These are phyloP conservation scores for Thermochaetoides thermophila DNA, from an alignment of 495 filamentous ascomycete species.

Conservation along the genomic window DNA sequence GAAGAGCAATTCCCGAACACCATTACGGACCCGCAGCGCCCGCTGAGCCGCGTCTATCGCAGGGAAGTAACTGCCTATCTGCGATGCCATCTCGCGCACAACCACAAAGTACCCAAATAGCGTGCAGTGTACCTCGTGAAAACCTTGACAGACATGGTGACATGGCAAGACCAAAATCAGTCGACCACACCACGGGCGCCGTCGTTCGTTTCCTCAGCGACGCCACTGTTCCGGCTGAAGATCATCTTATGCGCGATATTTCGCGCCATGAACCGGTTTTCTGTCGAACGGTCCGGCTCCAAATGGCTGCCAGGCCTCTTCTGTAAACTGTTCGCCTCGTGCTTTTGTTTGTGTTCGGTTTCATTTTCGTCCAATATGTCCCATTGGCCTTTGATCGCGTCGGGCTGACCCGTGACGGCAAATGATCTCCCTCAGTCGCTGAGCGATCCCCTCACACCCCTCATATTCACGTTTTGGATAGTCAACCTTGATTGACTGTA, in stretches of 20 bases:
- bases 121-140: too few species aligned
- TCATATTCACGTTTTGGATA: too few species aligned
- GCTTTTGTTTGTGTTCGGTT: conserved; percentile 9
- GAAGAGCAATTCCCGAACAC: too few species aligned
- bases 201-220: conserved; percentile 5
- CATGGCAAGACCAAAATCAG: too few species aligned
- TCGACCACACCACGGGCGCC: neutral
- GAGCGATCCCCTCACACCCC: too few species aligned
- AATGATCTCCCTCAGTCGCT: conserved; percentile 14
- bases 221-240: conserved; percentile 3
- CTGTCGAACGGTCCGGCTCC: conserved; percentile 3
- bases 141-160: too few species aligned
- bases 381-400: conserved; percentile 12
- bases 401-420: conserved; percentile 4
- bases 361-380: conserved; percentile 8
- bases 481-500: too few species aligned
- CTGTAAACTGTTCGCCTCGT: neutral
- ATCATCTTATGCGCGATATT: conserved; percentile 10
- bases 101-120: too few species aligned
- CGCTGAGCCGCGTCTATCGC: too few species aligned
- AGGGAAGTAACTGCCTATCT: too few species aligned
- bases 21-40: too few species aligned
- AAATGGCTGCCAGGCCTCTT: conserved; percentile 1
- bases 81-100: too few species aligned
- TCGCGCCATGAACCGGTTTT: neutral